Percentiles rank a stretch among this genome's conserved stretches.
Evolutionary conservation across 2,329 filamentous ascomycete genomes (phyloP).

Genomic region (Chrysoporthe deuterocubensis): DNA sequence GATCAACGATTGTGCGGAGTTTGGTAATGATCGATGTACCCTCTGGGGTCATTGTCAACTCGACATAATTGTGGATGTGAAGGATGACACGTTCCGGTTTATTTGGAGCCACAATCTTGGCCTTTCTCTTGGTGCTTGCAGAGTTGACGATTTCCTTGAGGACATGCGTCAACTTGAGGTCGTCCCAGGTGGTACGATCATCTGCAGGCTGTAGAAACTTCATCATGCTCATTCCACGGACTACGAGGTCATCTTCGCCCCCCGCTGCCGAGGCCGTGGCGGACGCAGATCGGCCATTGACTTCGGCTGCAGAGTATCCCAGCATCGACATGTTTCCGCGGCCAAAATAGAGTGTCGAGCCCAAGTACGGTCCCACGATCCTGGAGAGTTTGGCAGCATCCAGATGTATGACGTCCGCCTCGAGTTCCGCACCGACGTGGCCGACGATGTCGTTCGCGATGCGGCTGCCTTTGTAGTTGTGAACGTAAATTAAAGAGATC

Average conservation of each 20-base stretch:
- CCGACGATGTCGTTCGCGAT: constrained; percentile 36
- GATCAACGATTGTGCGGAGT: constrained; percentile 73
- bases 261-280: constrained; percentile 46
- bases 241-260: constrained; percentile 33
- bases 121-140: constrained; percentile 43
- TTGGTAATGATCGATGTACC: constrained; percentile 71
- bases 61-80: constrained; percentile 80
- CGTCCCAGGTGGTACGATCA: constrained; percentile 58
- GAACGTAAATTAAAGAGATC: constrained; percentile 41
- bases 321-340: constrained; percentile 57
- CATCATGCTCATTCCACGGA: constrained; percentile 32
- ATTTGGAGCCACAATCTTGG: constrained; percentile 23
- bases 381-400: constrained; percentile 72
- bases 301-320: constrained; percentile 59
- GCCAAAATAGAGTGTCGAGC: constrained; percentile 56
- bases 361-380: constrained; percentile 71
- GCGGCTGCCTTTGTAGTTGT: constrained; percentile 40
- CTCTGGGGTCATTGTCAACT: constrained; percentile 71
- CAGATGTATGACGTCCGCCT: constrained; percentile 70
- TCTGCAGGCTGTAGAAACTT: constrained; percentile 37
- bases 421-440: constrained; percentile 44
- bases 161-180: constrained; percentile 62
- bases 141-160: constrained; percentile 61
- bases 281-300: constrained; percentile 52
- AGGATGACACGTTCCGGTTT: constrained; percentile 60